Evolutionary conservation across 2,329 filamentous ascomycete species (phyloP).

Genomic region (Mycosphaerelloides madeirae): DNA sequence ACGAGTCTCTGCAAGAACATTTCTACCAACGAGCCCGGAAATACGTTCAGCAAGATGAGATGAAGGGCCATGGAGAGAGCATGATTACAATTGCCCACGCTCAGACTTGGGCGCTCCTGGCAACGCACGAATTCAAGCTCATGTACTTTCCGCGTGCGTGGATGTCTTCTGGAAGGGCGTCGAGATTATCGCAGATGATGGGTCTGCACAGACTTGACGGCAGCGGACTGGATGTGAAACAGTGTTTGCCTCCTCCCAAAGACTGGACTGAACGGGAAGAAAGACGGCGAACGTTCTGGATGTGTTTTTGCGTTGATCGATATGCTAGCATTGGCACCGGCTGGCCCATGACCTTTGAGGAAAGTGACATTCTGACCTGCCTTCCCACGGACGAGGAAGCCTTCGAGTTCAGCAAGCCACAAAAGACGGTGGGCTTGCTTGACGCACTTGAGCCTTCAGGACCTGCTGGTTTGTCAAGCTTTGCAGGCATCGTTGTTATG

Average conservation of each 20-base stretch:
- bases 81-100: slow-evolving; percentile 82
- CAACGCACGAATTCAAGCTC: slow-evolving; percentile 89
- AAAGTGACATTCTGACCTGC: slow-evolving; percentile 82
- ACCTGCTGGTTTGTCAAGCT: slow-evolving; percentile 68
- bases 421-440: slow-evolving; percentile 64
- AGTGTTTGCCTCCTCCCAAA: slow-evolving; percentile 76
- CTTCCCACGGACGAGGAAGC: slow-evolving; percentile 80
- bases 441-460: slow-evolving; percentile 68
- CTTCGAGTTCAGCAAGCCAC: slow-evolving; percentile 72
- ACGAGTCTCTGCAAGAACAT: slow-evolving; percentile 70
- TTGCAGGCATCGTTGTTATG: slow-evolving; percentile 76
- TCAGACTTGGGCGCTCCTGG: slow-evolving; percentile 76
- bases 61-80: slow-evolving; percentile 86
- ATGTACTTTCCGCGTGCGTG: slow-evolving; percentile 97
- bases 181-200: slow-evolving; percentile 86
- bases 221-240: slow-evolving; percentile 79
- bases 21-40: slow-evolving; percentile 89
- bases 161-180: slow-evolving; percentile 80
- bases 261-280: slow-evolving; percentile 96
- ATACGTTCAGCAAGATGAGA: slow-evolving; percentile 82
- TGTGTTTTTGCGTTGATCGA: slow-evolving; percentile 82
- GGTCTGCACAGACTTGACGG: slow-evolving; percentile 85
- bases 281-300: slow-evolving; percentile 87
- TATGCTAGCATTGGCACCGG: slow-evolving; percentile 95
- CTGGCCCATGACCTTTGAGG: slow-evolving; percentile 93